A percentile compares a stretch with the other conserved stretches of the same genome.
phyloP scores from a whole-genome alignment of 139 green algal species.

The Nannochloris sp. region DNA sequence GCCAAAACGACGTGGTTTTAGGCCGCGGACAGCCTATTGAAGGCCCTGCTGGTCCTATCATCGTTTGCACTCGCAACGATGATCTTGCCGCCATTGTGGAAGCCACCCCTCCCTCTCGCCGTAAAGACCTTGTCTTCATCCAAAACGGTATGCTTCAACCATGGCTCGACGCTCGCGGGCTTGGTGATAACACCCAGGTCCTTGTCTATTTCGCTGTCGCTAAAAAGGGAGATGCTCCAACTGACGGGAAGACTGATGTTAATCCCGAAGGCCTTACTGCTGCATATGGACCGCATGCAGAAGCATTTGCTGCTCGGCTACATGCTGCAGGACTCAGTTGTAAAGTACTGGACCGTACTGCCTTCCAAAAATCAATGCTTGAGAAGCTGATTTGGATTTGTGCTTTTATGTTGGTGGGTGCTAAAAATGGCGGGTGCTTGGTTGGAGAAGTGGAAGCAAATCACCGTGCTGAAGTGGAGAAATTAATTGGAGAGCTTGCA shows the following conservation, averaged over 20 bases:
- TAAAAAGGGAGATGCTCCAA: constrained; percentile 82
- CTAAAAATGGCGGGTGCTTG: constrained; percentile 54
- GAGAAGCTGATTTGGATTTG: constrained; percentile 99
- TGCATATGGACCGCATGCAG: constrained; percentile 76
- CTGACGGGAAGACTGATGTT: constrained; percentile 87
- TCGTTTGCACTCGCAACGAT: constrained; percentile 89
- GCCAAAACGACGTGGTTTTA: constrained; percentile 55
- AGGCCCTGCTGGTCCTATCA: constrained; percentile 57
- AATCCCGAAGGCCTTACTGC: constrained; percentile 95
- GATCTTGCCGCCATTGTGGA: constrained; percentile 66
- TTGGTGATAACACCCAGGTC: constrained; percentile 86
- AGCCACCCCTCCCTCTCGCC: constrained; percentile 48
- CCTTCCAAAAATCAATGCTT: constrained; percentile 83
- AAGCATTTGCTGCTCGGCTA: constrained; percentile 70
- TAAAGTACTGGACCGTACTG: constrained; percentile 66
- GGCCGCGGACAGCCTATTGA: constrained; percentile 44
- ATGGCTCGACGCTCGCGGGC: constrained; percentile 72
- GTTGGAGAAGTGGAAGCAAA: constrained; percentile 83
- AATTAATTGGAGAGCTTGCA: constrained; percentile 81
- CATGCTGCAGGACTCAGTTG: constrained; percentile 72
- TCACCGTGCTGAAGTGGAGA: constrained; percentile 32
- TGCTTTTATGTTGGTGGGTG: constrained; percentile 92
- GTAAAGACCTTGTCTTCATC: constrained; percentile 94
- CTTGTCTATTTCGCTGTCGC: constrained; percentile 98
- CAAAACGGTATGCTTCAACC: constrained; percentile 98